Evolutionary conservation across 2,329 filamentous ascomycete species (phyloP), one percentile per base, ranked within the genome.

Genomic region (Chaetoscypha palmicola): DNA sequence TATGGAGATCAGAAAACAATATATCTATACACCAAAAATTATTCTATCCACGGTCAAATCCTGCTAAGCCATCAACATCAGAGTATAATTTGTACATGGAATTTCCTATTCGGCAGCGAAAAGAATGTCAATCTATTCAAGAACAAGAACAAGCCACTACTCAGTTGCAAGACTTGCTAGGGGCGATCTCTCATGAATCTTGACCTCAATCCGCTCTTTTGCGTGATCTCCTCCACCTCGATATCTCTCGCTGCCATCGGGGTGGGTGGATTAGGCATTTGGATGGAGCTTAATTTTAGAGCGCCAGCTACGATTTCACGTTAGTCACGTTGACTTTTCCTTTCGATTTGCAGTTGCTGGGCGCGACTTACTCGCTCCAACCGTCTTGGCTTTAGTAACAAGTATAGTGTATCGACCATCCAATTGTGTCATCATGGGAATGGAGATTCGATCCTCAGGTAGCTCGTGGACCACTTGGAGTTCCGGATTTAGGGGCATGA

Each of bases 321-420:
- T 28, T 28, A 12, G 10, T 40, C 28, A 21, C 20, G 2, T 23
- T 32, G 10, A 21, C 12, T 21, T n/a, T 21, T 5, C 11, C 9
- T 10, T 22, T 9, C 23, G 3, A 9, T n/a, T 11, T 12, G 17
- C 11, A 21, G 17, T n/a, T 17, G 3, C n/a, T 17, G 16, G 9
- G 22, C 5, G 23, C 3, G 5, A 51, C 49, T 48, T 43, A 54
- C 51, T 51, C 36, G 37, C 32, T 11, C 38, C 35, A 33, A 31
- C 34, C 3, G 35, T 17, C 19, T 39, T 42, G 2, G 44, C 36
- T 3, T 20, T n/a, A 11, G 45, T 47, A 12, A 47, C 36, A 16
- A 47, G 26, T 22, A 47, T 35, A 5, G 37, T 28, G 20, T 47
- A 47, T 7, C 32, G 34, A 9, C 45, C 45, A 39, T 47, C 39